Evolutionary conservation across 352 stramenopile genomes (phyloP).

Genomic region (Globisporangium abappressorium): DNA sequence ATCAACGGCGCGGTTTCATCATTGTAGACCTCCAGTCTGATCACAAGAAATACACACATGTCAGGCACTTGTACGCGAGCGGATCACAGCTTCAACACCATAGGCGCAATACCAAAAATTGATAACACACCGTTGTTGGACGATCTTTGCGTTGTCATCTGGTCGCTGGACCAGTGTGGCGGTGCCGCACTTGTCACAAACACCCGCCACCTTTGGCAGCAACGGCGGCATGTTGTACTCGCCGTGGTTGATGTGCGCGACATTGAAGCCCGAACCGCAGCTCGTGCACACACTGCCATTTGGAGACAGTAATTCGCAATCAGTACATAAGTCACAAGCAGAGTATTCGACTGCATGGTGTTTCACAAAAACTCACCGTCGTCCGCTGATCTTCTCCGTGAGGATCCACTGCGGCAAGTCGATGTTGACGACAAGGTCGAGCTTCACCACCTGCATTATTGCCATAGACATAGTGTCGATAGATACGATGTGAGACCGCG

Average conservation of each 20-base stretch:
- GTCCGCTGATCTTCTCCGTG: constrained; percentile 86
- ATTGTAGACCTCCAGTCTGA: constrained; percentile 85
- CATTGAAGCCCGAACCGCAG: constrained; percentile 87
- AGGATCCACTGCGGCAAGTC: constrained; percentile 87
- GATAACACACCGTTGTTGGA: constrained; percentile 53
- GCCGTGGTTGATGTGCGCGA: constrained; percentile 82
- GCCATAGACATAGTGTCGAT: not conserved
- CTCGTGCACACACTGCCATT: constrained; percentile 64
- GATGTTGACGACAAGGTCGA: constrained; percentile 89
- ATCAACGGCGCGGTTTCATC: constrained; percentile 84
- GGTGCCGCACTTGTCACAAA: constrained; percentile 79
- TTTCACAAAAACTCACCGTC: constrained; percentile 35
- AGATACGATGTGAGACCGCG: not conserved
- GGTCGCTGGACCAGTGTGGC: constrained; percentile 71
- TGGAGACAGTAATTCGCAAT: not conserved
- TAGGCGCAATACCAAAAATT: not conserved
- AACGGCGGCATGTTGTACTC: constrained; percentile 90
- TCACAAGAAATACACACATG: not conserved
- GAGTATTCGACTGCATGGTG: not conserved
- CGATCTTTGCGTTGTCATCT: constrained; percentile 80
- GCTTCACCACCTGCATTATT: constrained; percentile 35
- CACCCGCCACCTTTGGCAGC: constrained; percentile 78
- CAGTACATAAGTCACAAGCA: not conserved
- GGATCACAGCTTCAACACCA: not conserved
- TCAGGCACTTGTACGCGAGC: not conserved